These are phyloP conservation scores for Acer yangbiense DNA, from an alignment of 345 rosid genomes.

Conservation along the genomic window DNA sequence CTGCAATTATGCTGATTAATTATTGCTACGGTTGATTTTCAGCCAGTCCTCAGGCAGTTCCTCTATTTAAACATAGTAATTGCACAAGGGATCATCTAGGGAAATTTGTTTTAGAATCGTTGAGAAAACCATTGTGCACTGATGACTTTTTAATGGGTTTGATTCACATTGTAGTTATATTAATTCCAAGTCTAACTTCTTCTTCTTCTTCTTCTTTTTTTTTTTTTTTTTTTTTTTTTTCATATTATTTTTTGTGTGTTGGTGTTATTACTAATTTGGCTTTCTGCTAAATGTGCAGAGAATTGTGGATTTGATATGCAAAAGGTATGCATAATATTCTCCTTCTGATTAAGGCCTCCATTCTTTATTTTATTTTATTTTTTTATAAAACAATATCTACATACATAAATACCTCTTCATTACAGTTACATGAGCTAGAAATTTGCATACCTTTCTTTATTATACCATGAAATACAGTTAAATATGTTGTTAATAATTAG, in stretches of 20 bases:
- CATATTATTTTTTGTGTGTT: neutral
- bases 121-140: neutral
- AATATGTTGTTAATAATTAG: neutral
- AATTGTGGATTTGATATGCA: constrained; percentile 53
- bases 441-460: neutral
- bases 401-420: neutral
- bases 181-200: neutral
- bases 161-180: neutral
- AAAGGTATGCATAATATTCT: constrained; percentile 42
- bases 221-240: neutral
- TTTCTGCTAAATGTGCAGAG: constrained; percentile 41
- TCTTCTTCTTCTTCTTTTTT: no score
- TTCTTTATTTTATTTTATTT: neutral
- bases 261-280: constrained; percentile 25
- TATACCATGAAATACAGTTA: neutral
- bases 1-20: neutral
- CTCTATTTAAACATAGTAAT: neutral
- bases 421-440: neutral
- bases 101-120: neutral
- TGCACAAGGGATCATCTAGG: neutral
- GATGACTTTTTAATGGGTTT: neutral
- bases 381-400: neutral
- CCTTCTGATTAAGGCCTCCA: neutral
- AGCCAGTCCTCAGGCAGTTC: neutral
- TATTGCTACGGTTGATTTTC: neutral